Evolutionary conservation across 441 rosid genomes (phyloP), one percentile per base, ranked within the genome.

Genomic region (Pelargonium citronellum): DNA sequence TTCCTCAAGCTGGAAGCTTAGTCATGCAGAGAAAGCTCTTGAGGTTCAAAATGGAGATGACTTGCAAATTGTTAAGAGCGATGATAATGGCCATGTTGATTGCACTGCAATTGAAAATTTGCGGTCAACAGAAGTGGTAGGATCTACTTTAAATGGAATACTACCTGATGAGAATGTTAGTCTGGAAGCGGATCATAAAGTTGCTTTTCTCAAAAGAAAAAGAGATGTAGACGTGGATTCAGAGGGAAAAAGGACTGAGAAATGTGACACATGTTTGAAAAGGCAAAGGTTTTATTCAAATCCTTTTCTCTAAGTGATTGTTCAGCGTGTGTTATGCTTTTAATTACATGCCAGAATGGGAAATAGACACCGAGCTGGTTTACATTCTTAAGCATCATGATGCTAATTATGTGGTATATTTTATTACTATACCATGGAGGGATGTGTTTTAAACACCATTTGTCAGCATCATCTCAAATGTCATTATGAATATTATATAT

Each of bases 211-310:
- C 43, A 87, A 83, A 80, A 67, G 79, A 64, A 81, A 82, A 82
- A 64, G 84, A 71, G 68, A 68, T 41, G 64, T 34, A 53, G 75
- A 63, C 64, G 41, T 61, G 61, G 79, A 69, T 78, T 66, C 71
- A 74, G 86, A 78, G 27, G 63, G 63, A 19, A 16, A 57, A 57
- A 16, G 27, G 27, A 57, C 27, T 7, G 79, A 77, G 75, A 73
- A 55, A 46, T 73, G 83, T 80, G 73, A 53, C 64, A 6, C 74
- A 49, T 73, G 82, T 73, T 71, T 60, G 27, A 86, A 86, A 69
- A 81, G 78, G 71, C 78, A 78, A 81, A 89, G 89, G 96, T 89
- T 43, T 11, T 55, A 68, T 65, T 24, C 65, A 57, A 60, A 19
- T 39, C 46, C 72, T 47, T 24, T 64, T 60, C 60, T 61, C 58